Evolutionary conservation across 805 yeast genomes (phyloP).

Genomic region (Yamadazyma endophytica): DNA sequence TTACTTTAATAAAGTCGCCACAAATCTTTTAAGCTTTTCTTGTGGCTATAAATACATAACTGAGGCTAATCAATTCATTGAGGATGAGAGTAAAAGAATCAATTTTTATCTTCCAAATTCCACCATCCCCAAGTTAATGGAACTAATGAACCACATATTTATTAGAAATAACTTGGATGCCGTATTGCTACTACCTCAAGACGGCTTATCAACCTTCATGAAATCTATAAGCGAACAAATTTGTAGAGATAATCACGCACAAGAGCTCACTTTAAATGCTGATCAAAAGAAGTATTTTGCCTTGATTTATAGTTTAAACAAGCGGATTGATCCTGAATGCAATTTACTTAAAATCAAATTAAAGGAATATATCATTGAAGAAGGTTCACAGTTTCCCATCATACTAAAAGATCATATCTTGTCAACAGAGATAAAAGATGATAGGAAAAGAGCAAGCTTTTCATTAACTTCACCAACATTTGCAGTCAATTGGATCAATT

Average conservation of each 20-base stretch:
- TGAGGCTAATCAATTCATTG: constrained; percentile 48
- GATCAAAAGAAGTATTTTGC: constrained; percentile 37
- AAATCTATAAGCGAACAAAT: background rate
- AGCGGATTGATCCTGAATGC: constrained; percentile 51
- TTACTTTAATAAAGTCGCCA: constrained; percentile 50
- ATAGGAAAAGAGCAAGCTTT: constrained; percentile 5
- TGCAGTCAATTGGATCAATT: constrained; percentile 68
- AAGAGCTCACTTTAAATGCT: constrained; percentile 1
- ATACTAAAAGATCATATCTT: constrained; percentile 16
- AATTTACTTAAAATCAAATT: constrained; percentile 47
- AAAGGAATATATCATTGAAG: constrained; percentile 36
- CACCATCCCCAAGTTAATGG: constrained; percentile 51
- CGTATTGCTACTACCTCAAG: constrained; percentile 45
- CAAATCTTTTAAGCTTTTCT: constrained; percentile 36
- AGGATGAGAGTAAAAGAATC: constrained; percentile 59
- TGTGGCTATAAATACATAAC: constrained; percentile 55
- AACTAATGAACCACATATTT: constrained; percentile 55
- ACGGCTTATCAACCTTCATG: constrained; percentile 36
- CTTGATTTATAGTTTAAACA: constrained; percentile 46
- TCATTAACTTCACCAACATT: constrained; percentile 35
- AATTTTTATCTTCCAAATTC: constrained; percentile 49
- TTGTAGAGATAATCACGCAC: background rate
- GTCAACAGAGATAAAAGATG: background rate
- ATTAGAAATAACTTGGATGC: constrained; percentile 53
- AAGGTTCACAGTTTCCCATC: constrained; percentile 36